These are phyloP conservation scores for Nicotiana tomentosiformis DNA, from an alignment of 257 asterid species.

Conservation along the genomic window DNA sequence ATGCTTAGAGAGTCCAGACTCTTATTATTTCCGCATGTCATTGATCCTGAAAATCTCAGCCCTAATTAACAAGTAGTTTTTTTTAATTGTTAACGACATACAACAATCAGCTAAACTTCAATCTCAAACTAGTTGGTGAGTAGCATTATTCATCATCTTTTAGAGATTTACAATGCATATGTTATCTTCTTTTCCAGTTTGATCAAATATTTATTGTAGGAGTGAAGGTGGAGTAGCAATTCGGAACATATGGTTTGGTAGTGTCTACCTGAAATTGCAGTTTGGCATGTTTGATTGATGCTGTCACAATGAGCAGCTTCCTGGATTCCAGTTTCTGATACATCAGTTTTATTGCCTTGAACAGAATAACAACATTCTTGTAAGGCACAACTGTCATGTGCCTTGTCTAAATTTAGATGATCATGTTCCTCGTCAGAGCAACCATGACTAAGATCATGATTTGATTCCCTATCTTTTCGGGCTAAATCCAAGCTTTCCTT, in stretches of 20 bases:
- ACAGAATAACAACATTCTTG: not conserved
- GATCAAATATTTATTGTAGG: not conserved
- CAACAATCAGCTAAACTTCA: not conserved
- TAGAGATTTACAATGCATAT: not conserved
- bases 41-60: not conserved
- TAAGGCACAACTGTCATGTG: not conserved
- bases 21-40: conserved; percentile 11
- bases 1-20: conserved; percentile 11
- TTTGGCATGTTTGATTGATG: not conserved
- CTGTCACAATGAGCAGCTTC: not conserved
- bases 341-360: not conserved
- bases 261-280: conserved; percentile 1
- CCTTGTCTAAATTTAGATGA: not conserved
- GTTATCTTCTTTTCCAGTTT: not conserved
- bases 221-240: not conserved
- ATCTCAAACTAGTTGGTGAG: not conserved
- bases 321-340: not conserved
- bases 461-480: conserved; percentile 8
- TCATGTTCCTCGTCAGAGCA: conserved; percentile 1
- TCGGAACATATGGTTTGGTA: no score
- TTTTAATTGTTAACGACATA: not conserved
- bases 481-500: conserved; percentile 8
- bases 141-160: not conserved
- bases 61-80: not conserved
- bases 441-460: conserved; percentile 3